Base-by-base conservation (phyloP, 2,329 filamentous ascomycete genomes). In the Talaromyces sp. region DNA sequence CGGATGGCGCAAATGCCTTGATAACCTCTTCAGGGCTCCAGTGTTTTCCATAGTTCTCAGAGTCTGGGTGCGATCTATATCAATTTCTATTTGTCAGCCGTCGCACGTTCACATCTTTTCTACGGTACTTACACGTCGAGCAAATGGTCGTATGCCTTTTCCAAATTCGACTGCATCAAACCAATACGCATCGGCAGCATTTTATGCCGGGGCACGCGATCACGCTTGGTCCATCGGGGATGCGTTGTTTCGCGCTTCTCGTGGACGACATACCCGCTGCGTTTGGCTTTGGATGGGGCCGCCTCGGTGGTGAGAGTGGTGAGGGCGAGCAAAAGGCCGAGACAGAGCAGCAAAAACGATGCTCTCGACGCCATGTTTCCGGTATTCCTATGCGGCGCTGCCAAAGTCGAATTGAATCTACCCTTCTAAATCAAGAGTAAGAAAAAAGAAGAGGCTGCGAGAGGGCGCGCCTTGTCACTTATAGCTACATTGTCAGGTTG, bases 11-110 rank as follows among this genome's bases (percentile, higher is more conserved):
- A 62, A 80, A 80, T 10, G 74, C 69, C 38, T 78, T 72, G 43
- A 76, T 74, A 46, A 81, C 70, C 50, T 80, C 62, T 51, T 80
- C 71, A 2, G 73, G 66, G 6, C 73, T 73, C 74, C 76, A 80
- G 59, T 78, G 74, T 60, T 76, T 65, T 17, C 77, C 77, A 64
- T 74, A 80, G 9, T 70, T 75, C 17, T 72, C 57, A 31, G 77
- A 80, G 5, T 63, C 64, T 3, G 78, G 79, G 58, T 78, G 69
- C 5, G 77, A 58, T 41, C 58, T 60, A n/a, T 19, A 21, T 46
- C 19, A 24, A 46, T 19, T 24, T 11, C 21, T 14, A 24, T 24
- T 46, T 11, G 9, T 46, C 21, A 46, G 43, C 21, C 17, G 3
- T 19, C 24, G 43, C 21, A 24, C 6, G 21, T 46, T 24, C 21